phyloP scores from a whole-genome alignment of 2,329 filamentous ascomycete species.

The Cryoendolithus antarcticus region DNA sequence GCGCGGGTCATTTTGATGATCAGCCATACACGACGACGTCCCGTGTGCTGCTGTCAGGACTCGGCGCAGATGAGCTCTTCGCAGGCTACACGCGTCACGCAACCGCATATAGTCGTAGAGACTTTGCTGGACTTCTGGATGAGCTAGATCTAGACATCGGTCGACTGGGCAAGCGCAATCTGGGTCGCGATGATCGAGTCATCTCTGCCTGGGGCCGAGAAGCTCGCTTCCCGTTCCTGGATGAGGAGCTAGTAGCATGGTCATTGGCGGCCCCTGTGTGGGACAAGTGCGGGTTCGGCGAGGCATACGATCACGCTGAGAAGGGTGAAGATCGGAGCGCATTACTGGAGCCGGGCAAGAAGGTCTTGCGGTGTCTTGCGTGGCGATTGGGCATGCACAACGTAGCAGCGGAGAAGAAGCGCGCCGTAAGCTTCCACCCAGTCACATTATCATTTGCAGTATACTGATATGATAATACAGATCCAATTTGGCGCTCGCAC shows the following conservation, averaged over 20 bases:
- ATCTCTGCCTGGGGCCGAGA: constrained; percentile 84
- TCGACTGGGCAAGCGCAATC: constrained; percentile 81
- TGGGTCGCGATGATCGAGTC: constrained; percentile 84
- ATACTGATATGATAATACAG: constrained; percentile 13
- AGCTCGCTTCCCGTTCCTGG: constrained; percentile 79
- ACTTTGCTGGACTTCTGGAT: constrained; percentile 59
- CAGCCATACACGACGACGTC: constrained; percentile 53
- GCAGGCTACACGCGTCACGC: constrained; percentile 82
- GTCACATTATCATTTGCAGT: not conserved
- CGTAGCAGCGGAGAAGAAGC: constrained; percentile 80
- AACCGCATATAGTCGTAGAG: constrained; percentile 57
- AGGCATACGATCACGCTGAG: constrained; percentile 8
- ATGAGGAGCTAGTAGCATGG: constrained; percentile 76
- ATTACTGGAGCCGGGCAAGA: constrained; percentile 64
- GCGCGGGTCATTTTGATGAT: constrained; percentile 28
- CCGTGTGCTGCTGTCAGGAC: constrained; percentile 75
- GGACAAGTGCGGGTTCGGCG: constrained; percentile 74
- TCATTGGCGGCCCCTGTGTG: constrained; percentile 61
- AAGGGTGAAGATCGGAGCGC: constrained; percentile 14
- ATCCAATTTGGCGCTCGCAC: constrained; percentile 34
- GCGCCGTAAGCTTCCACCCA: constrained; percentile 50
- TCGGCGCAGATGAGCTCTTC: constrained; percentile 93
- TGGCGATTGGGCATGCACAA: constrained; percentile 56
- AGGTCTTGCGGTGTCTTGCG: constrained; percentile 65
- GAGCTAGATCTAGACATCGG: constrained; percentile 78